Conservation (phyloP, 2,329 filamentous ascomycete species). For the Purpureocillium takamizusanense region DNA sequence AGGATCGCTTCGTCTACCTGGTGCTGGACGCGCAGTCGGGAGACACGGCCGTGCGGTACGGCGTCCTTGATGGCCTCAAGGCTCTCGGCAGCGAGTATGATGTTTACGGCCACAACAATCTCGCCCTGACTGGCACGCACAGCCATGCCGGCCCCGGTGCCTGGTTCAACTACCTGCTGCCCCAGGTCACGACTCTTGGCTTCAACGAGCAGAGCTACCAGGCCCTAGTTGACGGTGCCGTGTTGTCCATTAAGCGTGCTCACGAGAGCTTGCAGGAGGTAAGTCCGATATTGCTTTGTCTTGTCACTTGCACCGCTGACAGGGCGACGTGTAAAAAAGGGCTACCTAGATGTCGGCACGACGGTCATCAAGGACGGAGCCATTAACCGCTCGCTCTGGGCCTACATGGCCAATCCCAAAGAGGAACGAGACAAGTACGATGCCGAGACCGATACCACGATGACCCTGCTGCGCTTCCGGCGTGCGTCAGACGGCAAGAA, state of each 20-base stretch:
- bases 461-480: constrained; percentile 74
- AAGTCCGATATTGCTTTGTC: constrained; percentile 6
- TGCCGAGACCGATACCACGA: constrained; percentile 39
- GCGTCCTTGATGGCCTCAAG: constrained; percentile 69
- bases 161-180: constrained; percentile 90
- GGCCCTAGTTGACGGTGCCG: constrained; percentile 78
- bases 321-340: constrained; percentile 25
- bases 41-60: constrained; percentile 79
- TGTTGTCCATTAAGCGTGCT: constrained; percentile 73
- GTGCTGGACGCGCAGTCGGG: constrained; percentile 82
- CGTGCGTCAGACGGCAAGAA: constrained; percentile 66
- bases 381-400: constrained; percentile 80
- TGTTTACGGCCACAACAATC: constrained; percentile 68
- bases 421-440: constrained; percentile 64
- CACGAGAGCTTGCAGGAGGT: constrained; percentile 47
- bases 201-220: constrained; percentile 82
- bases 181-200: constrained; percentile 80
- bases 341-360: constrained; percentile 61
- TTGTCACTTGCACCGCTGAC: neutral
- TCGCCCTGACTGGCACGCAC: constrained; percentile 88
- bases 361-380: constrained; percentile 67
- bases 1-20: constrained; percentile 75
- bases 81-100: constrained; percentile 63
- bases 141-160: constrained; percentile 86
- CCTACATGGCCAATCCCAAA: constrained; percentile 79